Conservation (phyloP, 306 rosid species). For the Comarum palustre region DNA sequence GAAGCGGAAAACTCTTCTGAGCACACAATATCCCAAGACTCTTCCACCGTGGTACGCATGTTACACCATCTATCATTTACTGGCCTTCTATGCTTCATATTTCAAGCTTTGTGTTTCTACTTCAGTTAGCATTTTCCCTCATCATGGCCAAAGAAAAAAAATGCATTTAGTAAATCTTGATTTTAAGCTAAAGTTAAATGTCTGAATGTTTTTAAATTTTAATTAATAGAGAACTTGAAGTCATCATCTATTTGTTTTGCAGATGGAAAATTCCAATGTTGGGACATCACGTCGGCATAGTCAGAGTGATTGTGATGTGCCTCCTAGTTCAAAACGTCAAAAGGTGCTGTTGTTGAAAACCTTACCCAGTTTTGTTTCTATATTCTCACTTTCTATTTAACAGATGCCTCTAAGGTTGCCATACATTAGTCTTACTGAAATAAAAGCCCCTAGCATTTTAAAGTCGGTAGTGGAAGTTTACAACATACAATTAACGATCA, state of each 20-base stretch:
- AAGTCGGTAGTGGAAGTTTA: neutral
- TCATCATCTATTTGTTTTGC: slow-evolving; percentile 4
- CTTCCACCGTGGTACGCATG: slow-evolving; percentile 52
- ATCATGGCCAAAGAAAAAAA: neutral
- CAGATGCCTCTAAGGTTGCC: neutral
- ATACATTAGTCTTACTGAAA: neutral
- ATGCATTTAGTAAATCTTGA: neutral
- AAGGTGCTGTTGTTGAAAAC: slow-evolving; percentile 46
- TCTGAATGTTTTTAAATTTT: neutral
- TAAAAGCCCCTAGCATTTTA: neutral
- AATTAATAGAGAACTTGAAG: neutral
- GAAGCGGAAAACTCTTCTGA: slow-evolving; percentile 43
- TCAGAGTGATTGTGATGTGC: slow-evolving; percentile 40
- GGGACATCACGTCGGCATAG: slow-evolving; percentile 56
- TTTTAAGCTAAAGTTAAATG: neutral
- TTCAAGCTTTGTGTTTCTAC: slow-evolving; percentile 4
- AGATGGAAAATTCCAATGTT: slow-evolving; percentile 39
- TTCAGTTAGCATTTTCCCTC: neutral
- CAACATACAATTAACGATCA: neutral
- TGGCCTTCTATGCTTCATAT: neutral
- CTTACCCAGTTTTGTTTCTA: neutral
- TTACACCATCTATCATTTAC: slow-evolving; percentile 13
- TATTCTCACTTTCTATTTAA: neutral
- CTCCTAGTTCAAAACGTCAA: slow-evolving; percentile 78
- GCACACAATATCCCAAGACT: slow-evolving; percentile 36